Conservation (phyloP, 208 protist genomes). For the Entamoeba histolytica region DNA sequence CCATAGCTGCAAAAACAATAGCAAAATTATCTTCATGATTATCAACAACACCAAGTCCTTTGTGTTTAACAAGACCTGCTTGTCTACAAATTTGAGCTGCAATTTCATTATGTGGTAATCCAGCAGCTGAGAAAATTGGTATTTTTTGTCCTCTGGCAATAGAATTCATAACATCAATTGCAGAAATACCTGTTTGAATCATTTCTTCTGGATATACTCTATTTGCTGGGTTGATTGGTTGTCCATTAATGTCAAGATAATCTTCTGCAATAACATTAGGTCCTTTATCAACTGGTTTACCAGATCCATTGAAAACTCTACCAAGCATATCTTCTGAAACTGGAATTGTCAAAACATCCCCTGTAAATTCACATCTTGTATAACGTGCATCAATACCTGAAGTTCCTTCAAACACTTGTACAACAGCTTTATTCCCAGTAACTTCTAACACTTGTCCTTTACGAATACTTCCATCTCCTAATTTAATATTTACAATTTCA, state of each 20-base stretch:
- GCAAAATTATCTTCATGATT: constrained; percentile 77
- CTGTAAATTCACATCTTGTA: constrained; percentile 73
- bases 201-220: constrained; percentile 98
- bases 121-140: constrained; percentile 95
- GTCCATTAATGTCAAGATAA: constrained; percentile 91
- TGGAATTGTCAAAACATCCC: constrained; percentile 86
- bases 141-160: constrained; percentile 99
- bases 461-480: constrained; percentile 38
- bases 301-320: constrained; percentile 96
- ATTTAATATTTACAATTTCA: constrained; percentile 96
- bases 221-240: constrained; percentile 93
- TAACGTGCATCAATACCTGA: constrained; percentile 4
- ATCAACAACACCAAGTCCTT: constrained; percentile 40
- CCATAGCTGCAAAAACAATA: constrained; percentile 99
- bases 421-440: constrained; percentile 82
- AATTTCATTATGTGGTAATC: constrained; percentile 99
- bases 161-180: constrained; percentile 98
- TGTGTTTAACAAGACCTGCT: constrained; percentile 80
- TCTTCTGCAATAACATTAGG: constrained; percentile 86
- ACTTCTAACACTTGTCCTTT: constrained; percentile 84
- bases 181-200: constrained; percentile 99
- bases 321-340: constrained; percentile 97
- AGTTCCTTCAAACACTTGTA: constrained; percentile 59
- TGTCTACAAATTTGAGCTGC: constrained; percentile 98
- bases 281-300: constrained; percentile 89